phyloP scores from a whole-genome alignment of 495 filamentous ascomycete genomes.

The Penicillium daleae region DNA sequence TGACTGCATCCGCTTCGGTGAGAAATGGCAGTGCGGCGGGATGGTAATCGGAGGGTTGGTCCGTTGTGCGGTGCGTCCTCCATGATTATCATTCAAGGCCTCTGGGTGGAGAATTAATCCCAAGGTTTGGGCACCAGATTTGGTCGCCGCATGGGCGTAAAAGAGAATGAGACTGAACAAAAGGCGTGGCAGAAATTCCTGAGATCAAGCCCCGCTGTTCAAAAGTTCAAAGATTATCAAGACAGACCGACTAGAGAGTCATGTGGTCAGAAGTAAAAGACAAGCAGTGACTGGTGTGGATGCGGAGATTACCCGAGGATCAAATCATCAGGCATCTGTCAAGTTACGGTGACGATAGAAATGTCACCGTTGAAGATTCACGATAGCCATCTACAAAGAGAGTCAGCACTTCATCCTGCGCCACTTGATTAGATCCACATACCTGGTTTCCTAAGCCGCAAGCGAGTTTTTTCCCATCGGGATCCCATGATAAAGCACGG shows the following conservation, averaged over 20 bases:
- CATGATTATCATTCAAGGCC: neutral
- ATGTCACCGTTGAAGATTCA: constrained; percentile 49
- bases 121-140: neutral
- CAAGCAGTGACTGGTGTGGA: neutral
- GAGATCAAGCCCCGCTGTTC: neutral
- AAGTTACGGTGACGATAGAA: neutral
- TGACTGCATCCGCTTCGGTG: neutral
- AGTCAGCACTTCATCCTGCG: constrained; percentile 7
- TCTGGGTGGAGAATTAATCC: neutral
- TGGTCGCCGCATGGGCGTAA: neutral
- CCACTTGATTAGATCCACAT: constrained; percentile 29
- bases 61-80: neutral
- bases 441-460: constrained; percentile 74
- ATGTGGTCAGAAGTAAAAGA: constrained; percentile 1
- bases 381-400: constrained; percentile 43
- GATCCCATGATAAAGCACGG: constrained; percentile 75
- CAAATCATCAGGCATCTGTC: neutral
- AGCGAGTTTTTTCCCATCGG: constrained; percentile 72
- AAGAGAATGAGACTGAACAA: neutral
- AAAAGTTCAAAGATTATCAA: neutral
- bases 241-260: neutral
- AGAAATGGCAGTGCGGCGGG: neutral
- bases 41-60: neutral
- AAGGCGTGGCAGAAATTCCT: neutral
- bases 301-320: neutral